These are phyloP conservation scores for Jasminum sambac DNA, from an alignment of 257 asterid genomes.

Conservation along the genomic window DNA sequence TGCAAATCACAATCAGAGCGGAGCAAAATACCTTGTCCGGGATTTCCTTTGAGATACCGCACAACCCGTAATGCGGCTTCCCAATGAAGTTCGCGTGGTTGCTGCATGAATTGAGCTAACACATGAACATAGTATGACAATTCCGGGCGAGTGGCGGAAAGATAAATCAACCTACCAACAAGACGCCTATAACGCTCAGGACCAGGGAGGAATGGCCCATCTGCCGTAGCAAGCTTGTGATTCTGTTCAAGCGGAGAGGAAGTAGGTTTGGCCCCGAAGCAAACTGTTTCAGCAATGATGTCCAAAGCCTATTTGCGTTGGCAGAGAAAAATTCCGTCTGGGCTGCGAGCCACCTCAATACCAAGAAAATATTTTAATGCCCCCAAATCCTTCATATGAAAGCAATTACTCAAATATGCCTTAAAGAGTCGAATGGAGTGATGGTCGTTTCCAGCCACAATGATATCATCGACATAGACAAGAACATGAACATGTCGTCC, in stretches of 20 bases:
- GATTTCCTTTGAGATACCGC: neutral
- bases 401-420: neutral
- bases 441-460: neutral
- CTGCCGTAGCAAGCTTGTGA: no score
- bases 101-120: neutral
- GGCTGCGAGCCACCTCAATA: neutral
- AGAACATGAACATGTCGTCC: neutral
- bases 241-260: neutral
- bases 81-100: neutral
- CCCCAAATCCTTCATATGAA: neutral
- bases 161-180: no score
- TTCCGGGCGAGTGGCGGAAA: no score
- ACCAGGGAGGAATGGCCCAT: no score
- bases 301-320: neutral
- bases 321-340: neutral
- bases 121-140: neutral
- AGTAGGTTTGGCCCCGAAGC: neutral
- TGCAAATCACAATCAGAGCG: neutral
- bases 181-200: no score
- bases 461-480: slow-evolving; percentile 25
- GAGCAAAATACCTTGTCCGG: neutral
- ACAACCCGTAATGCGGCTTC: neutral
- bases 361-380: neutral
- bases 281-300: neutral
- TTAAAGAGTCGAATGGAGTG: neutral